These are phyloP conservation scores for Saturnispora besseyi DNA, from an alignment of 805 yeast species.

Conservation along the genomic window DNA sequence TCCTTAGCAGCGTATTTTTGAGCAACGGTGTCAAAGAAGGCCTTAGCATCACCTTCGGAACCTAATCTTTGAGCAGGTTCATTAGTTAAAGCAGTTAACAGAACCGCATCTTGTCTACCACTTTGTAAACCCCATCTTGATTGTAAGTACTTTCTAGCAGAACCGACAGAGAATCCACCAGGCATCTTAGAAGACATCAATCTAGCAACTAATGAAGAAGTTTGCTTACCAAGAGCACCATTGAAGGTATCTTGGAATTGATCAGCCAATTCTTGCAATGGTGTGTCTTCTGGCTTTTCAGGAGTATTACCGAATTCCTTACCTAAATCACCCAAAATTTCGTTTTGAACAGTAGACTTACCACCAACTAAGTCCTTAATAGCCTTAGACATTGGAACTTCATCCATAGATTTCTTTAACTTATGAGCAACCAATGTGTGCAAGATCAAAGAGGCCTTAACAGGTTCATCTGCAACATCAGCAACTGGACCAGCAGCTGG, in stretches of 20 bases:
- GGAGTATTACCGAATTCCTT: constrained; percentile 98
- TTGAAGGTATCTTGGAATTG: constrained; percentile 83
- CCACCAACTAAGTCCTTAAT: constrained; percentile 97
- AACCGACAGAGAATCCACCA: constrained; percentile 93
- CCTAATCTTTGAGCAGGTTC: constrained; percentile 90
- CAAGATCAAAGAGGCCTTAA: constrained; percentile 69
- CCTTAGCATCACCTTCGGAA: constrained; percentile 83
- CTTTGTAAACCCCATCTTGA: constrained; percentile 85
- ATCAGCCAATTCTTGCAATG: constrained; percentile 91
- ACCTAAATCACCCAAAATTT: constrained; percentile 96
- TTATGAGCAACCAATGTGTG: constrained; percentile 93
- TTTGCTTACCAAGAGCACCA: constrained; percentile 90
- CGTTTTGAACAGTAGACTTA: constrained; percentile 97
- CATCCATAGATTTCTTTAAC: constrained; percentile 82
- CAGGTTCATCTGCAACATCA: constrained; percentile 82
- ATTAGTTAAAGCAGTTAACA: constrained; percentile 71
- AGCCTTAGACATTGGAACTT: constrained; percentile 82
- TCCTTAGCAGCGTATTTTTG: constrained; percentile 77
- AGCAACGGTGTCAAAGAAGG: constrained; percentile 72
- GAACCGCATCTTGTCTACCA: constrained; percentile 90
- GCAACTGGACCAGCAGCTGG: constrained; percentile 76
- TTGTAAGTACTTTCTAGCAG: constrained; percentile 87
- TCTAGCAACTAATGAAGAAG: constrained; percentile 81
- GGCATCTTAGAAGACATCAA: constrained; percentile 97
- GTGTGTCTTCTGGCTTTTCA: constrained; percentile 98